Base-by-base conservation (phyloP, 2,329 filamentous ascomycete genomes). In the Aspergillus persii region DNA sequence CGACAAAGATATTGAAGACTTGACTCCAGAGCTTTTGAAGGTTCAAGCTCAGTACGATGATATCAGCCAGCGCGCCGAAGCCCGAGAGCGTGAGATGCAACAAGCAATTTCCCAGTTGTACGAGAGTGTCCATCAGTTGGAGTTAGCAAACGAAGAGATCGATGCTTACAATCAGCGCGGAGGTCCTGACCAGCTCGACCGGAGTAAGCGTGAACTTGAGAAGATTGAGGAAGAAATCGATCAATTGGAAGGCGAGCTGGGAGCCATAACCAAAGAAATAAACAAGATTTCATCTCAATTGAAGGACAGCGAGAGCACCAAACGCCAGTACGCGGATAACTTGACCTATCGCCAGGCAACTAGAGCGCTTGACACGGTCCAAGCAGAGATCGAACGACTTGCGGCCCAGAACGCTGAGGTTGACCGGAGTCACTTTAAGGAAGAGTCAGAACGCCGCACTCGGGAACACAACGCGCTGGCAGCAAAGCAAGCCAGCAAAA, bases 321-420 rank as follows among this genome's bases (percentile, higher is more conserved):
- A 92, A 77, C 89, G 91, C 68, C 92, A 91, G 63, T 96, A 99
- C 66, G 83, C 82, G 26, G 92, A 98, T 72, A 99, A 99, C 68
- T 79, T 98, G 54, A 88, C 88, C 62, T 96, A 92, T 73, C 90
- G 95, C 59, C 89, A 89, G 71, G 89, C 90, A 61, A 81, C 86
- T 57, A 84, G 86, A 56, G 83, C 88, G 41, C 81, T 97, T 2
- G 83, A 90, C 47, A 80, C 79, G 3, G 83, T 97, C 6, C 79
- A 85, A 56, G 74, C 75, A 18, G 90, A 95, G 61, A 93, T 99
- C 63, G 75, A 79, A 46, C 84, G 90, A 60, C 83, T 99, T 5
- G 87, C 93, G 74, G 82, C 84, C 9, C 88, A 92, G 63, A 91
- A 95, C 70, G 92, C 92, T 1, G 88, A 90, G 63, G 89, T 90